phyloP scores from a whole-genome alignment of 2,329 filamentous ascomycete genomes.

The Xylaria sp. region DNA sequence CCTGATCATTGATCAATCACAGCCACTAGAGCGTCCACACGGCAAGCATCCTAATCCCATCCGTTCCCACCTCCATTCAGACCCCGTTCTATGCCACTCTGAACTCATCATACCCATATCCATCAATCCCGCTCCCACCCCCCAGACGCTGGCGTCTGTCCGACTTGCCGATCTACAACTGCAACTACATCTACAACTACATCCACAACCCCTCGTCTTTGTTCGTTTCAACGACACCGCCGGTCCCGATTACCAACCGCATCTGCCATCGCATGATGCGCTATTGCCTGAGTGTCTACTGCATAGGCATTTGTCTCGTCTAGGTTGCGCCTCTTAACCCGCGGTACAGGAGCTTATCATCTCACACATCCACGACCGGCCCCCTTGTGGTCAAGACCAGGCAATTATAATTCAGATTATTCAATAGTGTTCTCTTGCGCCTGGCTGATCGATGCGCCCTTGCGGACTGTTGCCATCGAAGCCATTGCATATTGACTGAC shows the following conservation, averaged over 20 bases:
- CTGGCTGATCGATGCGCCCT: not conserved
- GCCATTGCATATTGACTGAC: conserved; percentile 4
- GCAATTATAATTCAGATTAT: conserved; percentile 5
- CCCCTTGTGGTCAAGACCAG: not conserved
- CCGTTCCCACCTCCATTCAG: not conserved
- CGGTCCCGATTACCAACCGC: not conserved
- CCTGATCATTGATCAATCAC: conserved; percentile 20
- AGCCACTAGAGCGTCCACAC: conserved; percentile 18
- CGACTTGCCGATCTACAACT: conserved; percentile 22
- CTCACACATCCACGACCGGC: not conserved
- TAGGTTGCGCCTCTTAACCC: conserved; percentile 26
- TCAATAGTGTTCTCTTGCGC: not conserved
- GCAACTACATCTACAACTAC: not conserved
- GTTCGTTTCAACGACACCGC: not conserved
- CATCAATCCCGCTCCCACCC: conserved; percentile 5
- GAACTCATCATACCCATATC: no score
- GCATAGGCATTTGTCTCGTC: no score
- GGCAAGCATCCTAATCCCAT: not conserved
- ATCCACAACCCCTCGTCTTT: no score
- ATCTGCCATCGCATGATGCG: conserved; percentile 29
- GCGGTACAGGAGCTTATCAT: conserved; percentile 25
- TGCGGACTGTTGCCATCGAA: not conserved
- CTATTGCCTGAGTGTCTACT: conserved; percentile 33
- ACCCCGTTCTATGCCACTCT: not conserved
- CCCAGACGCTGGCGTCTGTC: not conserved